phyloP scores from a whole-genome alignment of 306 rosid species.

The Trichosanthes truncata region DNA sequence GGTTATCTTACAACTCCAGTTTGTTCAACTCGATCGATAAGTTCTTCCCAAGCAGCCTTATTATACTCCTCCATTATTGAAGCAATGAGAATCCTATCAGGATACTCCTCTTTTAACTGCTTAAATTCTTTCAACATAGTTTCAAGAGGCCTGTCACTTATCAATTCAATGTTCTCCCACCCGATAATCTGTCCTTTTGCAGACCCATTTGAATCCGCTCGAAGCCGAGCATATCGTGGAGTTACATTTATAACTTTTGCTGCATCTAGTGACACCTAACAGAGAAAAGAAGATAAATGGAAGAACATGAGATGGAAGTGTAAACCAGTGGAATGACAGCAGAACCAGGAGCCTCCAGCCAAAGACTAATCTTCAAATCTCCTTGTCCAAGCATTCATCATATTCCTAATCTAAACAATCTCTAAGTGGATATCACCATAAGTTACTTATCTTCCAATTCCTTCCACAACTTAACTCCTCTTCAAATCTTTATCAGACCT shows the following conservation, averaged over 20 bases:
- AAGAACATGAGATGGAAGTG: not conserved
- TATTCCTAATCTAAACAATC: not conserved
- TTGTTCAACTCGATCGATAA: slow-evolving; percentile 88
- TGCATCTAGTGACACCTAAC: slow-evolving; percentile 86
- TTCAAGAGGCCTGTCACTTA: slow-evolving; percentile 88
- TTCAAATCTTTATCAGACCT: not conserved
- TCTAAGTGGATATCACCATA: not conserved
- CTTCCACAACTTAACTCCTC: not conserved
- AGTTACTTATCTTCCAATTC: not conserved
- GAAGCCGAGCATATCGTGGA: slow-evolving; percentile 84
- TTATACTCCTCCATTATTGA: slow-evolving; percentile 96
- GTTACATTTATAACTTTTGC: slow-evolving; percentile 85
- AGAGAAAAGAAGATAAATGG: not conserved
- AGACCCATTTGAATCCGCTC: slow-evolving; percentile 65
- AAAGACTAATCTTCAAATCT: not conserved
- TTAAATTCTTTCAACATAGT: slow-evolving; percentile 81
- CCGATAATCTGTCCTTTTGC: slow-evolving; percentile 79
- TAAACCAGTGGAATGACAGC: not conserved
- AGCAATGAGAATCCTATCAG: slow-evolving; percentile 87
- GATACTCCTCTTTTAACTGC: slow-evolving; percentile 79
- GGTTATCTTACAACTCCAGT: slow-evolving; percentile 74
- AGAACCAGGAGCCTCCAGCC: not conserved
- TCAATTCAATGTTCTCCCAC: slow-evolving; percentile 91
- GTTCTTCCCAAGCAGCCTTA: slow-evolving; percentile 93
- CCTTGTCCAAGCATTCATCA: not conserved